phyloP scores from a whole-genome alignment of 495 filamentous ascomycete species.

The Aspergillus heteromorphus region DNA sequence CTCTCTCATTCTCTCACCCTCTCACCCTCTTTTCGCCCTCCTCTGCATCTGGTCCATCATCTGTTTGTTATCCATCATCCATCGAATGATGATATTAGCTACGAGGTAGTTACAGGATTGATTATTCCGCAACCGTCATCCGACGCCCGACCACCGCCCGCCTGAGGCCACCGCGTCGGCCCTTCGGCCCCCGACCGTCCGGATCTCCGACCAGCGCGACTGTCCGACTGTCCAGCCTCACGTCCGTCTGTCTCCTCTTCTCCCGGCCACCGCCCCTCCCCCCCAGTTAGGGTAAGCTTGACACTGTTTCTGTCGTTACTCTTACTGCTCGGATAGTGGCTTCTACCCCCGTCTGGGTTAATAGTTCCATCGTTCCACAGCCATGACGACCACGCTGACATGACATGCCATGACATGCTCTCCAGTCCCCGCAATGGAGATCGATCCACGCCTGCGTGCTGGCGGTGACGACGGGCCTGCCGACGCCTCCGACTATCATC shows the following conservation, averaged over 20 bases:
- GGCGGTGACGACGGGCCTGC: slow-evolving; percentile 10
- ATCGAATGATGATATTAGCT: no score
- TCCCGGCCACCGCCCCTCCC: background rate
- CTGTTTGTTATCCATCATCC: no score
- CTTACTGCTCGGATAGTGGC: no score
- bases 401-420: slow-evolving; percentile 4
- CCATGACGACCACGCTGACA: slow-evolving; percentile 10
- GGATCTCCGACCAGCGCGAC: slow-evolving; percentile 1
- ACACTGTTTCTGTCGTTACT: background rate
- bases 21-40: background rate
- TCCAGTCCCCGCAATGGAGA: slow-evolving; percentile 27
- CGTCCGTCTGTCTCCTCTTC: background rate
- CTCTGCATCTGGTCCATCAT: background rate
- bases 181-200: slow-evolving; percentile 12
- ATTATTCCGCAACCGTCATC: no score
- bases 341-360: background rate
- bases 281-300: background rate
- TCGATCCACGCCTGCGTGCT: slow-evolving; percentile 29
- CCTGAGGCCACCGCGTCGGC: slow-evolving; percentile 4
- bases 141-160: no score
- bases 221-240: background rate
- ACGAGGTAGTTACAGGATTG: no score
- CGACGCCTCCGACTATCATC: slow-evolving; percentile 13
- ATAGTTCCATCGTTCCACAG: no score
- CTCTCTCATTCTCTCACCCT: background rate